Evolutionary conservation across 2,329 filamentous ascomycete species (phyloP), one percentile per base, ranked within the genome.

Genomic region (Ophiostoma sp.): DNA sequence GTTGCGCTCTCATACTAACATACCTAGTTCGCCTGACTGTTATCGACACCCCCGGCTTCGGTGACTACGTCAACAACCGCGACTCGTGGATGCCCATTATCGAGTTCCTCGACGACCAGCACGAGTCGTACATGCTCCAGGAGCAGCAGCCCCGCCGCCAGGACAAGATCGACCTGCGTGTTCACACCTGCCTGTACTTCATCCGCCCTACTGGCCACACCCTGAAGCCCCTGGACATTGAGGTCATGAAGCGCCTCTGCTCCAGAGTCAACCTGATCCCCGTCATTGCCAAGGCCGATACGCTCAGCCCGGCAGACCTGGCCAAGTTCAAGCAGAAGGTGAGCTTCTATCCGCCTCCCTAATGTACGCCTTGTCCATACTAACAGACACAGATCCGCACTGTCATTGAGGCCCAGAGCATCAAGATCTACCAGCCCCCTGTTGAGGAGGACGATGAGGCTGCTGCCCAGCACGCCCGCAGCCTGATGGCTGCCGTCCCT

Each of bases 51-150:
- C 95, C 95, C 76, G 95, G 95, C 75, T 99, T 99, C 78, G 95
- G 95, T 80, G 95, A 99, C 87, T 99, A 99, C 78, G 95, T 99
- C 80, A 99, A 99, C 90, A 99, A 99, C 87, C 91, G 94, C 78
- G 95, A 99, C 81, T 98, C 95, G 72, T 99, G 95, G 95, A 96
- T 97, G 87, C 95, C 95, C 79, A 98, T 99, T 78, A 98, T 99
- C 81, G 95, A 99, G 82, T 99, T 99, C 85, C 86, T 99, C 76
- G 95, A 99, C 82, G 95, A 99, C 83, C 95, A 99, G 86, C 96
- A 99, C 81, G 95, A 99, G 85, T 99, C 95, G 49, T 99, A 99
- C 83, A 99, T 99, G 95, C 87, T 99, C 78, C 95, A 99, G 85
- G 95, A 99, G 87, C 95, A 99, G 82, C 95, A 99, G 83, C 95